Base-by-base conservation (phyloP, 2,329 filamentous ascomycete species). In the Dothideomycetes sp. region DNA sequence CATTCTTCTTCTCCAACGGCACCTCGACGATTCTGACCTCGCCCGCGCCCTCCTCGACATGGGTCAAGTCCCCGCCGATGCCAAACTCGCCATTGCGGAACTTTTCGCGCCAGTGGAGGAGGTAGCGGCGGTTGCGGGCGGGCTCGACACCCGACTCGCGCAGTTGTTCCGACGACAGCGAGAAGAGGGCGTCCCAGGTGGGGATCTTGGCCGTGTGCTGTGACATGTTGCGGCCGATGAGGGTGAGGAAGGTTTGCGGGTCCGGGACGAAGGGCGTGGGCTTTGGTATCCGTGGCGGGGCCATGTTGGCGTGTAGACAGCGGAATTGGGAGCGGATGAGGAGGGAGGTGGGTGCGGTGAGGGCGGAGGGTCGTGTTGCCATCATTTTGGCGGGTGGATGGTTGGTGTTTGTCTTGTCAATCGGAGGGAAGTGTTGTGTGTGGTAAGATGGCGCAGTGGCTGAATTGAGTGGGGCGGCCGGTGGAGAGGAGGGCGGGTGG, bases 151-250 rank as follows among this genome's bases (percentile, higher is more conserved):
- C 89, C 14, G 91, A 71, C 51, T 89, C 80, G 49, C 79, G 78
- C 49, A 98, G 71, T 62, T 96, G 79, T 33, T 70, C 60, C 14
- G 84, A 86, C 16, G 77, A 79, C 47, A 91, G 70, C 34, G 79
- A 79, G 72, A 96, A 96, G 34, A 98, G 77, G 4, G 84, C 76
- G 38, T 91, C 82, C 91, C 91, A 96, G 9, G 82, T 81, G 2
- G 84, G 78, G 52, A 98, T 85, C 62, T 96, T 96, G 62, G 76
- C 70, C 36, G 82, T 75, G 66, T 95, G 85, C 56, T 82, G 77
- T 54, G 74, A 79, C 52, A 95, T 77, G 52, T 80, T 80, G 47
- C 91, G 88, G 51, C 91, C 91, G 62, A 96, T 95, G 44, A 95
- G 71, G 27, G 75, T 85, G 46, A 96, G 79, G 63, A 98, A 94